Conservation (phyloP, 139 green algal species). For the Micractinium sp. region DNA sequence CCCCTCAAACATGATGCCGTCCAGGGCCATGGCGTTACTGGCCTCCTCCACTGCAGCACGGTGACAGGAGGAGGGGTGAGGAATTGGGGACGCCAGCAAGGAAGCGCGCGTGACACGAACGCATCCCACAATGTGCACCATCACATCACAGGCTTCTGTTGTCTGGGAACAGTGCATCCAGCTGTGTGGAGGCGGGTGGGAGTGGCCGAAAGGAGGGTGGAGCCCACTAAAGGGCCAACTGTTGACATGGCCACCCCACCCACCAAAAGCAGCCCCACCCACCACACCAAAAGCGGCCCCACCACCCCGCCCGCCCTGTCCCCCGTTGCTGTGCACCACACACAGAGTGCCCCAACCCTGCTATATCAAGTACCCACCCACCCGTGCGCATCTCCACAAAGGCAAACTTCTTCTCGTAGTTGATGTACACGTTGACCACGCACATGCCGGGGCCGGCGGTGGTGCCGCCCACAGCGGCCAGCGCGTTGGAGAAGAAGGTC, state of each 20-base stretch:
- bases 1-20: conserved; percentile 97
- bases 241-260: no score
- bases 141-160: no score
- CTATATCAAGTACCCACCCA: no score
- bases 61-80: not conserved
- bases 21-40: conserved; percentile 83
- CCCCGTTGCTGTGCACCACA: no score
- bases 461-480: conserved; percentile 94
- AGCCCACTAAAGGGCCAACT: no score
- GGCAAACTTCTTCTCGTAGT: conserved; percentile 97
- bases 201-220: not conserved
- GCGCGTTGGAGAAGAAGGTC: conserved; percentile 72
- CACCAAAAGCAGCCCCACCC: no score
- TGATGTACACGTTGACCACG: conserved; percentile 99
- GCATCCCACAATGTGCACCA: no score
- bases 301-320: no score
- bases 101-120: no score
- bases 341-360: not conserved
- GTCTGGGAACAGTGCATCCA: not conserved
- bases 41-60: conserved; percentile 77
- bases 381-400: conserved; percentile 93
- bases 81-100: not conserved
- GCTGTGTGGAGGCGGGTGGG: not conserved
- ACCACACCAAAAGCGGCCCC: no score
- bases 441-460: conserved; percentile 85